Base-by-base conservation (phyloP, 164 flowering plant species). In the Houttuynia cordata region DNA sequence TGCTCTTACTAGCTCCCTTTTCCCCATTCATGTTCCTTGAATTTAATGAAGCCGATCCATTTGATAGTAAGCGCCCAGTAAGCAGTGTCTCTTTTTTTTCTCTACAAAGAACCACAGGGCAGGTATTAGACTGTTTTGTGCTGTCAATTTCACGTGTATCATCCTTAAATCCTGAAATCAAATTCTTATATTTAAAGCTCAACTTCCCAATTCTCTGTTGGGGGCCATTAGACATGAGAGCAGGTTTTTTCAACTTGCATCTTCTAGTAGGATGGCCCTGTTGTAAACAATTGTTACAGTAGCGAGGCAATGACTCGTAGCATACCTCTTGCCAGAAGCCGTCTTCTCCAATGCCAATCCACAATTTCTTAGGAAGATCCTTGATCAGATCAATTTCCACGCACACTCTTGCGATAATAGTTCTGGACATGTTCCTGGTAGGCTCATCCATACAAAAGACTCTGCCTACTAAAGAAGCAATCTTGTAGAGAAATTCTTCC, bases 251-350 rank as follows among this genome's bases (percentile, higher is more conserved):
- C 49, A 45, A 12, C 57, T 54, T 23, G 37, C 57, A 54, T 23
- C 4, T 54, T 17, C 24, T 9, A 6, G 10, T 15, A 23, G 57
- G 30, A 23, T 24, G 57, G 3, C 57, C 57, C 14, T 54, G 57
- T 14, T 23, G 57, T 15, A 13, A 15, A 19, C 57, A 54, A 13
- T 13, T 54, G 15, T 13, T 24, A 9, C 57, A 54, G 57, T 54
- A 54, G 15, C 18, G 30, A 24, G 57, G 57, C 57, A 54, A 30
- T 24, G 24, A 15, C 17, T 54, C 57, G 34, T 54, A 54, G 4
- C 23, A 15, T 54, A 54, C 17, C 30, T 24, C 37, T 54, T 54
- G 57, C 57, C 57, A 54, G 57, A 54, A 54, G 23, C 57, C 57
- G 1, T 30, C 34, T 24, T 54, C 19, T 30, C 57, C 57, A 8